Base-by-base conservation (phyloP, 2,329 filamentous ascomycete genomes). In the Diaporthe ampelina region DNA sequence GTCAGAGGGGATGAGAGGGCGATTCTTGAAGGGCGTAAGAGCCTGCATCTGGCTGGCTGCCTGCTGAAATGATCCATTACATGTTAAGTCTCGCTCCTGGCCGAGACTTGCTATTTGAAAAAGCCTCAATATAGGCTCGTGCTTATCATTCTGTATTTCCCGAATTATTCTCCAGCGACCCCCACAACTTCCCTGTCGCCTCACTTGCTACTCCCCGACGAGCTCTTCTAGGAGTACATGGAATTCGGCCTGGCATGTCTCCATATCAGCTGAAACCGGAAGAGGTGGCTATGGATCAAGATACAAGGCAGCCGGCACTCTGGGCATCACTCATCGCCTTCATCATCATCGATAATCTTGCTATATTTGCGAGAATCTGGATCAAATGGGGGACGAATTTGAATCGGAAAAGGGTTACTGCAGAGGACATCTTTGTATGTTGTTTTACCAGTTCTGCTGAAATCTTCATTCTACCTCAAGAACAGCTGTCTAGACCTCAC, bases 371-470 rank as follows among this genome's bases (percentile, higher is more conserved):
- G n/a, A 61, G 58, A 19, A 61, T 29, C n/a, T 45, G 58, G 58
- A 61, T 61, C 24, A 61, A 61, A 24, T 61, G 58, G 58, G 58
- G 35, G 4, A 29, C 58, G 11, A 61, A 45, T 11, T 26, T 61
- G 24, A 61, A 61, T 45, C 35, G 37, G 5, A 45, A 61, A 15
- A 61, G 37, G 9, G 24, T 61, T 35, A 61, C 58, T 61, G 58
- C 58, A n/a, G 58, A 61, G 37, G 58, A 61, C 7, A 13, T 61
- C 26, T 61, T 61, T n/a, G 58, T 61, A 61, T 61, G 58, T 61
- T 35, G 0, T 29, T 21, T 29, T 3, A 26, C 29, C 24, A 29
- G 15, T 29, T 17, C 37, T 61, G n/a, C 7, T 5, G 5, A 10
- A 29, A 9, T 21, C 26, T 43, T n/a, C 6, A 11, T 26, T 61